Conservation (phyloP, 352 stramenopile species). For the Blastocystis sp. region DNA sequence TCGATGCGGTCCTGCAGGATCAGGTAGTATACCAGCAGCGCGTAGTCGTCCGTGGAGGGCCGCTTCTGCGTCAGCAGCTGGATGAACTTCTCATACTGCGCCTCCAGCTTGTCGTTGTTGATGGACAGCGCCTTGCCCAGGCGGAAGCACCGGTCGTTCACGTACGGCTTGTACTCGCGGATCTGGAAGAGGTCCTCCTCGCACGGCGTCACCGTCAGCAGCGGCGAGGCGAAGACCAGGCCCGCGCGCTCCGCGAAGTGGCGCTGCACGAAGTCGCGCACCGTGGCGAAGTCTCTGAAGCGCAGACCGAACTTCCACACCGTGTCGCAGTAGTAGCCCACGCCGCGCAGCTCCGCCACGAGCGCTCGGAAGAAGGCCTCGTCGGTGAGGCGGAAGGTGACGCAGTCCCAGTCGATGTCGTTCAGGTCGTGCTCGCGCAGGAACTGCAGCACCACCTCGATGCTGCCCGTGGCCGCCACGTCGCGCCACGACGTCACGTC, state of each 20-base stretch:
- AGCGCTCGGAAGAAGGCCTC: constrained; percentile 73
- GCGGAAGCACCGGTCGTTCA: constrained; percentile 65
- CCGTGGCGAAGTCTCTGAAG: constrained; percentile 73
- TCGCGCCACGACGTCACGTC: constrained; percentile 77
- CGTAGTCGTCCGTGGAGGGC: not conserved
- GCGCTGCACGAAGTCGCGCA: constrained; percentile 71
- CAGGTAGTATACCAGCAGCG: constrained; percentile 67
- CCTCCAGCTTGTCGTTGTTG: constrained; percentile 43
- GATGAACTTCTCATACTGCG: constrained; percentile 62
- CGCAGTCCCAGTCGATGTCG: constrained; percentile 71
- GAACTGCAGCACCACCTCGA: constrained; percentile 74
- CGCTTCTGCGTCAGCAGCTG: constrained; percentile 6
- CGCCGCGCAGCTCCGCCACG: constrained; percentile 72
- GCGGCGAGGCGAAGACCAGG: not conserved
- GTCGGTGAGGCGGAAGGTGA: constrained; percentile 75
- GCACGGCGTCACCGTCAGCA: not conserved
- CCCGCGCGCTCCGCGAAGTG: not conserved
- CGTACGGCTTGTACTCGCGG: constrained; percentile 66
- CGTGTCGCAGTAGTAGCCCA: constrained; percentile 72
- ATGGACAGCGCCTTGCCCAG: constrained; percentile 60
- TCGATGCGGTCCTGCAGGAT: constrained; percentile 70
- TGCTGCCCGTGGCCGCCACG: constrained; percentile 73
- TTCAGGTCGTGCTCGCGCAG: constrained; percentile 71
- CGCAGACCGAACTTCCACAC: constrained; percentile 76
- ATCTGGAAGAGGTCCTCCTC: constrained; percentile 58